Percentiles rank a stretch among this genome's conserved stretches.
phyloP scores from a whole-genome alignment of 2,329 filamentous ascomycete genomes.

The Dactylellina sp. region DNA sequence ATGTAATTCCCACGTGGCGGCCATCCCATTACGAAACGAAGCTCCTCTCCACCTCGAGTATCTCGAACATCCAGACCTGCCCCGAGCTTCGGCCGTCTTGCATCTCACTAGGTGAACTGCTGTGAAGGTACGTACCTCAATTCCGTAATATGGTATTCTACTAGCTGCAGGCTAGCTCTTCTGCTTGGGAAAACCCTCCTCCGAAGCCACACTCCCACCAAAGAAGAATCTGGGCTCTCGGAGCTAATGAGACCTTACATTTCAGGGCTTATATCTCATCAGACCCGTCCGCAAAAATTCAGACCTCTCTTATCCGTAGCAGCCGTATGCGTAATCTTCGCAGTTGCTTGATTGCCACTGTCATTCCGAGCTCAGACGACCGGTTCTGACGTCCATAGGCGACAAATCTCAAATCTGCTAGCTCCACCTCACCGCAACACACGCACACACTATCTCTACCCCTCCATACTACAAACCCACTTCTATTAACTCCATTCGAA shows the following conservation, averaged over 20 bases:
- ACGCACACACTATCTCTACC: constrained; percentile 40
- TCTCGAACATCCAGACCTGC: background rate
- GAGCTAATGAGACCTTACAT: background rate
- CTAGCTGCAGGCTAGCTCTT: constrained; percentile 14
- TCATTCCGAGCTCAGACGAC: constrained; percentile 37
- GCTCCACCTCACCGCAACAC: constrained; percentile 56
- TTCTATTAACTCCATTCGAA: constrained; percentile 5
- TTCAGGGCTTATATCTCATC: background rate
- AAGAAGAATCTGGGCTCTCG: background rate
- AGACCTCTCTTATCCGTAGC: background rate
- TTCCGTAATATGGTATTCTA: constrained; percentile 3
- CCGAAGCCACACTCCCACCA: constrained; percentile 18
- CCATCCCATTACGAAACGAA: background rate
- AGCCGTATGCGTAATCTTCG: constrained; percentile 3
- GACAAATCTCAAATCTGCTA: constrained; percentile 42
- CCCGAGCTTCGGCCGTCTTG: constrained; percentile 20
- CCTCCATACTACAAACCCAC: constrained; percentile 49
- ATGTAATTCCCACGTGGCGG: constrained; percentile 21
- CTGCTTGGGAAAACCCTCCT: constrained; percentile 22
- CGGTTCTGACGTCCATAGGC: constrained; percentile 39
- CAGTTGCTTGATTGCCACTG: constrained; percentile 8
- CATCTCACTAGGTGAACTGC: constrained; percentile 6
- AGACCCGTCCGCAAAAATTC: background rate
- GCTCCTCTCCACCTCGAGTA: background rate
- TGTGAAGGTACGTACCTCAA: constrained; percentile 26